Evolutionary conservation across 768 basidiomycete genomes (phyloP).

Genomic region (Clavaria fumosa): DNA sequence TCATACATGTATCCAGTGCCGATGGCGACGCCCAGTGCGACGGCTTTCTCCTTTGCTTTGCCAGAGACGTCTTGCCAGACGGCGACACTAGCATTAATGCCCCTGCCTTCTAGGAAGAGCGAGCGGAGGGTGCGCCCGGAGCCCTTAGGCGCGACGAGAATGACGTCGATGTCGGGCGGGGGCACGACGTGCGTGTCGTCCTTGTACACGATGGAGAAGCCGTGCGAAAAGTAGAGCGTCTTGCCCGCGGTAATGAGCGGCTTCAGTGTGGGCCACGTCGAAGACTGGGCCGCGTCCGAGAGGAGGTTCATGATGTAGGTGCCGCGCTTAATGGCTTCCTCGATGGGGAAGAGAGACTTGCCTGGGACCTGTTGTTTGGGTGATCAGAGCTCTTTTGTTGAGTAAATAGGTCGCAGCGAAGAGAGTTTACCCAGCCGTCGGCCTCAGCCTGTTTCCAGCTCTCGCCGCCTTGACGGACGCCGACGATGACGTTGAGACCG

Average conservation of each 20-base stretch:
- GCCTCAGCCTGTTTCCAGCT: constrained; percentile 91
- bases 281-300: constrained; percentile 97
- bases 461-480: constrained; percentile 93
- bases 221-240: constrained; percentile 99
- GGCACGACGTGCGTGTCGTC: constrained; percentile 90
- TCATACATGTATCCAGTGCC: constrained; percentile 98
- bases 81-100: constrained; percentile 90
- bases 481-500: constrained; percentile 94
- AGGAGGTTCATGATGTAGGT: constrained; percentile 99
- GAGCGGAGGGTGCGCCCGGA: constrained; percentile 98
- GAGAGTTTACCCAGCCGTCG: constrained; percentile 74
- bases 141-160: constrained; percentile 97
- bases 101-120: constrained; percentile 99
- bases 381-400: constrained; percentile 1
- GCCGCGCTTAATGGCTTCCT: constrained; percentile 89
- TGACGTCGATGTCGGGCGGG: constrained; percentile 91
- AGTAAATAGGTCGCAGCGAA: constrained; percentile 3
- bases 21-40: constrained; percentile 84
- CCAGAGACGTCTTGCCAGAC: constrained; percentile 98
- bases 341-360: constrained; percentile 94
- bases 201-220: constrained; percentile 98
- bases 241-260: constrained; percentile 99
- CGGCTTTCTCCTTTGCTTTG: constrained; percentile 93
- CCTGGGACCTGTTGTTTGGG: constrained; percentile 57
- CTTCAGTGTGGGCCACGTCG: constrained; percentile 79